A percentile compares a stretch with the other conserved stretches of the same genome.
Conservation (phyloP, 805 yeast genomes). For the Ogataea corticis region DNA sequence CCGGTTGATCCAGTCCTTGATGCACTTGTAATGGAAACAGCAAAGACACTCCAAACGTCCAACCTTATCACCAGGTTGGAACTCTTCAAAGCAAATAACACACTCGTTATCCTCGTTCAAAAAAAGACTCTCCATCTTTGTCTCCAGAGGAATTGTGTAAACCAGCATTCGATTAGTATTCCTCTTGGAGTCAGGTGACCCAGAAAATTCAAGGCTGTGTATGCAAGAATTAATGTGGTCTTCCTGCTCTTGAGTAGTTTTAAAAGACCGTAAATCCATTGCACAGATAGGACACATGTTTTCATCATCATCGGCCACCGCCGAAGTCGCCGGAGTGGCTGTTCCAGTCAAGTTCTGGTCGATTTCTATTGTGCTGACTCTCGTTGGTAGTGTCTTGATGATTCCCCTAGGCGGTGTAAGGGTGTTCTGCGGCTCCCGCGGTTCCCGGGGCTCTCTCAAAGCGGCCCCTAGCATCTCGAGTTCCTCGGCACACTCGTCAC, state of each 20-base stretch:
- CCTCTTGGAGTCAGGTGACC: constrained; percentile 58
- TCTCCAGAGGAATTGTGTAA: constrained; percentile 53
- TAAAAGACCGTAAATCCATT: constrained; percentile 20
- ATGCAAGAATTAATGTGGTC: constrained; percentile 74
- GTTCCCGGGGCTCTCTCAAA: constrained; percentile 24
- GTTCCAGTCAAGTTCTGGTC: neutral
- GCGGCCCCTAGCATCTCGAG: constrained; percentile 50
- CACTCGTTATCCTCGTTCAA: constrained; percentile 67
- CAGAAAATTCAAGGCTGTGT: constrained; percentile 56
- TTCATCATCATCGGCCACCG: constrained; percentile 11
- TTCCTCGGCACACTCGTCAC: constrained; percentile 71
- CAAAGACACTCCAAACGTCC: constrained; percentile 94
- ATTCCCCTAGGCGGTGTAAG: constrained; percentile 1
- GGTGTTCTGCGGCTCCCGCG: neutral
- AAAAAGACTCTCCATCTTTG: constrained; percentile 20
- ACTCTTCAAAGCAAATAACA: constrained; percentile 90
- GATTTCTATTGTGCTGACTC: constrained; percentile 18
- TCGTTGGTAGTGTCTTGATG: constrained; percentile 19
- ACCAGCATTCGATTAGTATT: constrained; percentile 82
- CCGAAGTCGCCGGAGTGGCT: neutral
- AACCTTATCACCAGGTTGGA: constrained; percentile 81
- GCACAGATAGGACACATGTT: constrained; percentile 49
- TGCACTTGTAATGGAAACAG: constrained; percentile 89
- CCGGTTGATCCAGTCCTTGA: constrained; percentile 84
- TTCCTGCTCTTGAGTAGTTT: constrained; percentile 46